These are phyloP conservation scores for Neurospora sp. DNA, from an alignment of 495 filamentous ascomycete species.

Conservation along the genomic window DNA sequence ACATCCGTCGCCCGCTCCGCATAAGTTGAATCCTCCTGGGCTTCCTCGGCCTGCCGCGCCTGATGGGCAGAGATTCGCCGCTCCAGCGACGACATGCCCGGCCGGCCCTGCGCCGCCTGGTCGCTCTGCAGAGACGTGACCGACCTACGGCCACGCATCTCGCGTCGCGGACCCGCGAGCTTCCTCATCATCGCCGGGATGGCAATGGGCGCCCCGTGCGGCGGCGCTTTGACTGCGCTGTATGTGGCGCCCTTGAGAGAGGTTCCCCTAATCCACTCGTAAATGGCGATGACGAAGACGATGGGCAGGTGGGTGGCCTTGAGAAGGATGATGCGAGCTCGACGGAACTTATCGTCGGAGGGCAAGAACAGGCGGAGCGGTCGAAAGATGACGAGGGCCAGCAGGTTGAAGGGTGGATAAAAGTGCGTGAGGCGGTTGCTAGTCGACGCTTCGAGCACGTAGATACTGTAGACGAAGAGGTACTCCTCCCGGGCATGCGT, in stretches of 20 bases:
- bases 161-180: neutral
- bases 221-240: slow-evolving; percentile 19
- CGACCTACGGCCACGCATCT: slow-evolving; percentile 2
- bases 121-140: slow-evolving; percentile 8
- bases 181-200: slow-evolving; percentile 9
- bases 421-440: slow-evolving; percentile 75
- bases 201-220: slow-evolving; percentile 3
- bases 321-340: slow-evolving; percentile 65
- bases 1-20: slow-evolving; percentile 24
- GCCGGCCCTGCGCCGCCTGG: neutral
- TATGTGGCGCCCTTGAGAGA: slow-evolving; percentile 25
- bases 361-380: slow-evolving; percentile 70
- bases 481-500: slow-evolving; percentile 66
- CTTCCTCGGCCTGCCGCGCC: slow-evolving; percentile 11
- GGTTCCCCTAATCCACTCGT: slow-evolving; percentile 33
- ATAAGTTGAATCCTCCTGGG: slow-evolving; percentile 18
- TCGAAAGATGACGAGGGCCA: slow-evolving; percentile 73
- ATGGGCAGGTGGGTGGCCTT: slow-evolving; percentile 51
- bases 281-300: slow-evolving; percentile 37
- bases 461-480: slow-evolving; percentile 67
- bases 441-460: slow-evolving; percentile 70
- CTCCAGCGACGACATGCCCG: neutral
- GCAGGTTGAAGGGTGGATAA: slow-evolving; percentile 67
- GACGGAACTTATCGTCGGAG: slow-evolving; percentile 55
- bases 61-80: neutral